Evolutionary conservation across 495 filamentous ascomycete genomes (phyloP).

Genomic region (Penicillium malachiteum): DNA sequence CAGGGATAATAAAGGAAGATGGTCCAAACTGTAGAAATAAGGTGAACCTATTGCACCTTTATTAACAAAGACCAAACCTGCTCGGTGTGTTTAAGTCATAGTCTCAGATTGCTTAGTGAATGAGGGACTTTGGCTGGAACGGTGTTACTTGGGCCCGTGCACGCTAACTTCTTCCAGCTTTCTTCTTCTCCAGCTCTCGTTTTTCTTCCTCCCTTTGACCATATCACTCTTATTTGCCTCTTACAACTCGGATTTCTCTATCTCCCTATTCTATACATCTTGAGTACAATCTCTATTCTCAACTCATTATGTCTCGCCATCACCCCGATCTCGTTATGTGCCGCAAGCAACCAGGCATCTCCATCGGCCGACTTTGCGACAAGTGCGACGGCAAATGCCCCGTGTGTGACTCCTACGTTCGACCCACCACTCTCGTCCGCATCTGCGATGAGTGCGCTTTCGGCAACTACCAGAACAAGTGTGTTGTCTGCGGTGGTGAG

Average conservation of each 20-base stretch:
- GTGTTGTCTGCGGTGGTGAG: slow-evolving; percentile 97
- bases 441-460: slow-evolving; percentile 99
- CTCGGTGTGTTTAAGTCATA: not conserved
- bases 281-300: not conserved
- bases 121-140: not conserved
- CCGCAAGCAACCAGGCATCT: slow-evolving; percentile 97
- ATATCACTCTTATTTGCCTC: too few species aligned
- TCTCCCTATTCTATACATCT: not conserved
- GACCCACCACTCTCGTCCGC: slow-evolving; percentile 91
- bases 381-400: slow-evolving; percentile 99
- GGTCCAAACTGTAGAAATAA: too few species aligned
- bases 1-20: too few species aligned
- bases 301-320: slow-evolving; percentile 36
- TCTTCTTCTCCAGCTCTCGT: slow-evolving; percentile 17
- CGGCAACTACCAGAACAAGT: slow-evolving; percentile 99
- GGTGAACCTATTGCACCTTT: too few species aligned
- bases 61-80: not conserved
- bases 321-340: slow-evolving; percentile 94
- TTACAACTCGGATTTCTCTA: not conserved
- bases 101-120: not conserved
- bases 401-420: slow-evolving; percentile 98
- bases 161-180: slow-evolving; percentile 24
- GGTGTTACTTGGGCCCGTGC: slow-evolving; percentile 14
- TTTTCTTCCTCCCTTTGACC: slow-evolving; percentile 4
- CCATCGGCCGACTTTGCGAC: slow-evolving; percentile 98